phyloP scores from a whole-genome alignment of 331 rosid genomes.

The Spiraea crenata region DNA sequence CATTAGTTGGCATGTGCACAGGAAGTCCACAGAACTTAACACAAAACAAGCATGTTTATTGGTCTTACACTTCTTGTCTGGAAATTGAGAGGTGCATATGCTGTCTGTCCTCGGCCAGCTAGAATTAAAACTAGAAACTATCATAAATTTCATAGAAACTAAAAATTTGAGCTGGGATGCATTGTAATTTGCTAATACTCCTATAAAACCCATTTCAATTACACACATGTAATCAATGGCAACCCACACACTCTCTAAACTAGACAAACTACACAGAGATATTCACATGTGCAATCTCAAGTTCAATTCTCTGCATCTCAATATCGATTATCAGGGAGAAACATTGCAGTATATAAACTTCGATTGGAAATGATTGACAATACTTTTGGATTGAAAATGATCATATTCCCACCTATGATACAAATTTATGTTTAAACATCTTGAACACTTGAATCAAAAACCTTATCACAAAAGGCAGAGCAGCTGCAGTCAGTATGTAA shows the following conservation, averaged over 20 bases:
- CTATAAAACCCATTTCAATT: neutral
- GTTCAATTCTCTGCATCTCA: too few species aligned
- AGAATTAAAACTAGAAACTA: neutral
- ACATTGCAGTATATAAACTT: too few species aligned
- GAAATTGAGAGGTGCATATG: neutral
- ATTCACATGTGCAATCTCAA: too few species aligned
- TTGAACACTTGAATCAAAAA: neutral
- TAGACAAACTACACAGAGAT: too few species aligned
- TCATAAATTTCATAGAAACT: neutral
- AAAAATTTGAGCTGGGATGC: neutral
- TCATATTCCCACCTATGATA: neutral
- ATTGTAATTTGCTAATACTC: neutral
- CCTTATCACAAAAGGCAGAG: constrained; percentile 8
- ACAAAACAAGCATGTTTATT: neutral
- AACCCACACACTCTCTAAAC: too few species aligned
- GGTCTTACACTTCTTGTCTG: neutral
- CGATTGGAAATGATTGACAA: too few species aligned
- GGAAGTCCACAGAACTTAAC: neutral
- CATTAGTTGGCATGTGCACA: neutral
- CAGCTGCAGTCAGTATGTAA: constrained; percentile 17
- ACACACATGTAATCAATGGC: neutral
- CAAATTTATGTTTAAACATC: neutral
- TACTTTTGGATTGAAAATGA: too few species aligned
- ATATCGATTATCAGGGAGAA: too few species aligned
- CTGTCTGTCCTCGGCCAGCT: neutral